phyloP scores from a whole-genome alignment of 164 flowering plant genomes.

The Aristolochia contorta region DNA sequence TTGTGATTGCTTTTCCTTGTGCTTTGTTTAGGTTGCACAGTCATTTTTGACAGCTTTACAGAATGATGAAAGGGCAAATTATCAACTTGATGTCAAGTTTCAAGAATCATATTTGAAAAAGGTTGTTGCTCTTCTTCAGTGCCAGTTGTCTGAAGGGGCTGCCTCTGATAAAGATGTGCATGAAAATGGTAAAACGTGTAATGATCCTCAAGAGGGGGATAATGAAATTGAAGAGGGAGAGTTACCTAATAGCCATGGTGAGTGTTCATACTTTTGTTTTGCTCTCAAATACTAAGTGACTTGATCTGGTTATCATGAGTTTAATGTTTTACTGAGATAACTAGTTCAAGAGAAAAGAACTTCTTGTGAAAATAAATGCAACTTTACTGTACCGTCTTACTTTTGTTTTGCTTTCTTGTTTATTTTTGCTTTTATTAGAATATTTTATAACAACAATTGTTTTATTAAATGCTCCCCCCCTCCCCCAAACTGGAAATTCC shows the following conservation, averaged over 20 bases:
- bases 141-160: slow-evolving; percentile 93
- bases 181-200: slow-evolving; percentile 13
- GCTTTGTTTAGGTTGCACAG: slow-evolving; percentile 66
- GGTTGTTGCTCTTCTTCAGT: slow-evolving; percentile 77
- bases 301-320: no score
- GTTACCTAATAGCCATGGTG: slow-evolving; percentile 82
- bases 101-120: slow-evolving; percentile 79
- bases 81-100: slow-evolving; percentile 94
- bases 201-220: slow-evolving; percentile 15
- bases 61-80: slow-evolving; percentile 90
- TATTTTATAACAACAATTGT: no score
- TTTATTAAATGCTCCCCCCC: no score
- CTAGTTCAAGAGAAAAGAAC: no score
- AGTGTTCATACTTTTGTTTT: slow-evolving; percentile 12
- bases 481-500: no score
- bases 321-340: no score
- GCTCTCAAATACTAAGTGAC: not conserved
- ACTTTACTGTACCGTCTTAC: no score
- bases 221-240: slow-evolving; percentile 98
- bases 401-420: no score
- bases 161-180: slow-evolving; percentile 42
- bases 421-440: no score
- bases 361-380: no score
- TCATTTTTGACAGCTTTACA: slow-evolving; percentile 85
- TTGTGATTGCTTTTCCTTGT: slow-evolving; percentile 5